Evolutionary conservation across 2,329 filamentous ascomycete genomes (phyloP).

Genomic region (Ophiostoma piceae): DNA sequence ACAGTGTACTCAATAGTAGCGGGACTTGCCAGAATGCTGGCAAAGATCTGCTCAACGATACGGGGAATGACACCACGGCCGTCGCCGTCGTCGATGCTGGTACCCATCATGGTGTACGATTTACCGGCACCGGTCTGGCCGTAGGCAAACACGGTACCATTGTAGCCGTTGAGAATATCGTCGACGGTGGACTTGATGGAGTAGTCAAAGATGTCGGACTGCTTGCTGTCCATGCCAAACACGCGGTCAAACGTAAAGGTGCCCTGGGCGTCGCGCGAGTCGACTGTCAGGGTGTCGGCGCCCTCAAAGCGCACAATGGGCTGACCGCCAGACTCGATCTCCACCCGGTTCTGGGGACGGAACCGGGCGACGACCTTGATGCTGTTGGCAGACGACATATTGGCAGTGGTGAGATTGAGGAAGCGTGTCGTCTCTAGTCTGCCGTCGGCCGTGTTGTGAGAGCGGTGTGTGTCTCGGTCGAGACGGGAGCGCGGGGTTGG

Average conservation of each 20-base stretch:
- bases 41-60: conserved; percentile 96
- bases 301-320: conserved; percentile 85
- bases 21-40: conserved; percentile 85
- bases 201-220: conserved; percentile 95
- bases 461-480: not conserved
- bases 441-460: conserved; percentile 9
- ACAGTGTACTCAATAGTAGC: conserved; percentile 98
- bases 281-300: conserved; percentile 81
- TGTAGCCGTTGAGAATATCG: conserved; percentile 98
- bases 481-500: conserved; percentile 10
- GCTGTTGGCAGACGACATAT: conserved; percentile 56
- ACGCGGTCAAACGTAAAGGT: conserved; percentile 96
- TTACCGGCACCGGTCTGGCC: conserved; percentile 98
- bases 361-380: conserved; percentile 96
- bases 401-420: conserved; percentile 30
- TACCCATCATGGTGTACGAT: conserved; percentile 98
- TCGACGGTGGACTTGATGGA: conserved; percentile 94
- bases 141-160: conserved; percentile 97
- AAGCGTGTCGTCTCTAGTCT: not conserved
- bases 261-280: conserved; percentile 74
- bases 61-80: conserved; percentile 92
- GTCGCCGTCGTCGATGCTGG: conserved; percentile 83
- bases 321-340: conserved; percentile 83
- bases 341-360: conserved; percentile 91
- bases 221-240: conserved; percentile 87